Evolutionary conservation across 73 alveolate genomes (phyloP).

Genomic region (Paramecium sonneborni): DNA sequence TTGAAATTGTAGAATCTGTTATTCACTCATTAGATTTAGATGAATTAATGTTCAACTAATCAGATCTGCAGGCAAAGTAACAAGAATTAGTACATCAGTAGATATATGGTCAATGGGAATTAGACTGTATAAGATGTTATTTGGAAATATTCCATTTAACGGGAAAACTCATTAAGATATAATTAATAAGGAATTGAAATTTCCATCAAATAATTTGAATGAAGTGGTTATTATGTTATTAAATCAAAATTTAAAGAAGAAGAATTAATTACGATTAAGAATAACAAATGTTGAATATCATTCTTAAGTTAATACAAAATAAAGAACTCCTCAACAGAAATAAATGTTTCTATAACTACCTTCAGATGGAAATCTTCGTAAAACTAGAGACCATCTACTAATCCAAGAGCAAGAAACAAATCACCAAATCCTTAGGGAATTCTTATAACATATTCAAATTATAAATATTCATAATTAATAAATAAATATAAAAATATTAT

Average conservation of each 20-base stretch:
- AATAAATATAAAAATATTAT: neutral
- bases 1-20: slow-evolving; percentile 81
- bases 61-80: slow-evolving; percentile 64
- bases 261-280: slow-evolving; percentile 29
- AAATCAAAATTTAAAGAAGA: slow-evolving; percentile 45
- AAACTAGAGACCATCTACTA: neutral
- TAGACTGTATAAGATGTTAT: slow-evolving; percentile 60
- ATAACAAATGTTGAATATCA: slow-evolving; percentile 61
- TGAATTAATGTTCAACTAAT: slow-evolving; percentile 54
- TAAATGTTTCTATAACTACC: neutral
- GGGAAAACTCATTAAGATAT: slow-evolving; percentile 64
- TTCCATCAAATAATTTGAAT: neutral
- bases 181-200: slow-evolving; percentile 46
- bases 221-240: slow-evolving; percentile 33
- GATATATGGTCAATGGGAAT: slow-evolving; percentile 76
- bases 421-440: neutral
- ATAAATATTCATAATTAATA: neutral
- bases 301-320: slow-evolving; percentile 54
- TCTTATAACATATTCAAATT: neutral
- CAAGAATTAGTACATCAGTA: slow-evolving; percentile 59
- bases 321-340: slow-evolving; percentile 17
- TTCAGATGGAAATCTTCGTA: neutral
- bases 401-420: neutral
- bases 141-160: slow-evolving; percentile 71
- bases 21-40: slow-evolving; percentile 64